These are phyloP conservation scores for Debaryomyces hansenii DNA, from an alignment of 805 yeast genomes.

Conservation along the genomic window DNA sequence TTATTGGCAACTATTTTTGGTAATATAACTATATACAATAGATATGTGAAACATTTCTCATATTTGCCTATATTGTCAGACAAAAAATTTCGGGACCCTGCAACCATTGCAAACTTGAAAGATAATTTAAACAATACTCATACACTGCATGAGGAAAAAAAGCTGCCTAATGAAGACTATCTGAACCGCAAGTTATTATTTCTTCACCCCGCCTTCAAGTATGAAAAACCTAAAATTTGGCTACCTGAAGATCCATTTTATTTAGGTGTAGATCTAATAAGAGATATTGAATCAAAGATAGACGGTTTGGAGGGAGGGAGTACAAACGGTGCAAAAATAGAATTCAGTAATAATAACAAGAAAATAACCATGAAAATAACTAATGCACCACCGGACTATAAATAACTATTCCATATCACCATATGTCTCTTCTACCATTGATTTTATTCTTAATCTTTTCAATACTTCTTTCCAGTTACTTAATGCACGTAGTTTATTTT, in stretches of 20 bases:
- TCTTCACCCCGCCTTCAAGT: constrained; percentile 39
- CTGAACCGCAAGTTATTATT: constrained; percentile 27
- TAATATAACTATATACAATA: constrained; percentile 51
- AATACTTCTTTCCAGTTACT: constrained; percentile 13
- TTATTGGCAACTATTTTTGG: constrained; percentile 55
- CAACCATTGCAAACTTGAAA: neutral
- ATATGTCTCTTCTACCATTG: constrained; percentile 10
- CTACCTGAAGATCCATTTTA: constrained; percentile 39
- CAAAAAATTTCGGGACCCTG: constrained; percentile 5
- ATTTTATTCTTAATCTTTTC: constrained; percentile 16
- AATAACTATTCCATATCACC: constrained; percentile 12
- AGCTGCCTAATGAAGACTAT: constrained; percentile 8
- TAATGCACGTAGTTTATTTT: constrained; percentile 6
- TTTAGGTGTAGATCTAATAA: constrained; percentile 21
- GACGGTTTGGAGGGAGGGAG: constrained; percentile 19
- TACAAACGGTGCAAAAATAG: constrained; percentile 25
- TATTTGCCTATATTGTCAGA: constrained; percentile 29
- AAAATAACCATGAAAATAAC: constrained; percentile 17
- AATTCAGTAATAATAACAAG: constrained; percentile 9
- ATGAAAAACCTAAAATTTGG: constrained; percentile 39
- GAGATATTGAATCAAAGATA: constrained; percentile 13
- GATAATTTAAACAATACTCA: neutral
- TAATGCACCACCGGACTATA: constrained; percentile 35
- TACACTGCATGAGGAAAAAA: constrained; percentile 1
- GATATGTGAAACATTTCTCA: constrained; percentile 33